Evolutionary conservation across 768 basidiomycete genomes (phyloP), one percentile per base, ranked within the genome.

Genomic region (Stropharia rugosoannulata): DNA sequence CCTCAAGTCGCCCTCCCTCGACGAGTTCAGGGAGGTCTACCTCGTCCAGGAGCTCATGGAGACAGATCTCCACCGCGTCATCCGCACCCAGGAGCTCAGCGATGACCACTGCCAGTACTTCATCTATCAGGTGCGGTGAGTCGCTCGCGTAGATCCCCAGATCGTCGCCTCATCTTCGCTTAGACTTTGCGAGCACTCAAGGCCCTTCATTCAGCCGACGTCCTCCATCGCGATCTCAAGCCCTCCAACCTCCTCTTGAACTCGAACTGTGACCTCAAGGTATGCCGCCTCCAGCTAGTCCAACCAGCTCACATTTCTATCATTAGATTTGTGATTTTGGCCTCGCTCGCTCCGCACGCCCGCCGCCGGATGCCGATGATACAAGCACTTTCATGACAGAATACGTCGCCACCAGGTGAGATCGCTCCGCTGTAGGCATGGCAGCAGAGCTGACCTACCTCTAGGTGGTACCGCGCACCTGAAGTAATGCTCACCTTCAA

Each of bases 401-500:
- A 82, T 98, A 98, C 62, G 95, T 98, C 19, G 95, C 95, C 1
- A 98, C 96, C 12, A 80, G 95, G 82, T 95, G 56, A 43, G 56
- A 15, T 18, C 5, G 10, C 35, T 29, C 35, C 22, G n/a, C 37
- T 19, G 10, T 36, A 22, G 19, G 25, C 16, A 25, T 40, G 10
- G 19, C 41, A 10, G 13, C 15, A 11, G 37, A 36, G 41, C 49
- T 37, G 15, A 42, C 16, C 39, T 39, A 18, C 9, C 56, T 40
- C 13, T 44, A 87, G 93, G 66, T 98, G 96, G 96, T 98, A 98
- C 68, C 86, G 96, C 29, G 96, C 96, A 0, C 96, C 96, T 0
- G 96, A 98, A 69, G 92, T 98, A 58, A 98, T 98, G 96, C 81
- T 98, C 36, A 96, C 93, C 0, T 98, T 97, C 78, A 94, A 95